Evolutionary conservation across 257 asterid genomes (phyloP), one percentile per base, ranked within the genome.

Genomic region (Nyctanthes arbortristis): DNA sequence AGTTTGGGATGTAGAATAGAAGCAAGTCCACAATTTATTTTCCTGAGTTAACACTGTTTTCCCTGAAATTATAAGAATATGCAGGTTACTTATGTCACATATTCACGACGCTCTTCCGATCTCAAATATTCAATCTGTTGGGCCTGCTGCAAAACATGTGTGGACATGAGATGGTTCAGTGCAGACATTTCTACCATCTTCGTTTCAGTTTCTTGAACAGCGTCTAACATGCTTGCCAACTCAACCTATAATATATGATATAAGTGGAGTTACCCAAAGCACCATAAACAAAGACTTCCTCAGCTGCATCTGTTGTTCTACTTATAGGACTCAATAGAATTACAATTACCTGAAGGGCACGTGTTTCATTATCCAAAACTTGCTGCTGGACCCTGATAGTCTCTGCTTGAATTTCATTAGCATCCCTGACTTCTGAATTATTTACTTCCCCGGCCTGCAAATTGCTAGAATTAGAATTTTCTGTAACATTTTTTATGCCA

Each of bases 181-280:
- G 97, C 99, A 73, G 96, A 91, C 92, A 93, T 82, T 73, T 93
- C 99, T 59, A 93, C 81, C 96, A 93, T 93, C 84, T 89, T 93
- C 30, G 91, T 86, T 75, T 93, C 96, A 13, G 97, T 93, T 75
- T 80, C 92, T 69, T 84, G 97, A 75, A 81, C 99, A 28, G 96
- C 92, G 77, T 91, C 97, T 61, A 93, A 78, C 79, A 91, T 91
- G 84, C 84, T 67, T 37, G 89, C 81, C 84, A 93, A 73, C 88
- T 93, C 99, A 7, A 81, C 84, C 98, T 92, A 81, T 78, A 76
- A 60, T 40, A 64, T 33, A 71, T 29, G 45, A 62, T 55, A n/a
- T n/a, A 73, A 9, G 63, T 63, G 34, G 67, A 8, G 43, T 5
- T 11, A 56, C 68, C 52, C 35, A 64, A 35, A 35, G 8, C 37